Percentiles rank a stretch among this genome's conserved stretches.
Conservation (phyloP, 257 asterid species). For the Solanum corneliomulleri region DNA sequence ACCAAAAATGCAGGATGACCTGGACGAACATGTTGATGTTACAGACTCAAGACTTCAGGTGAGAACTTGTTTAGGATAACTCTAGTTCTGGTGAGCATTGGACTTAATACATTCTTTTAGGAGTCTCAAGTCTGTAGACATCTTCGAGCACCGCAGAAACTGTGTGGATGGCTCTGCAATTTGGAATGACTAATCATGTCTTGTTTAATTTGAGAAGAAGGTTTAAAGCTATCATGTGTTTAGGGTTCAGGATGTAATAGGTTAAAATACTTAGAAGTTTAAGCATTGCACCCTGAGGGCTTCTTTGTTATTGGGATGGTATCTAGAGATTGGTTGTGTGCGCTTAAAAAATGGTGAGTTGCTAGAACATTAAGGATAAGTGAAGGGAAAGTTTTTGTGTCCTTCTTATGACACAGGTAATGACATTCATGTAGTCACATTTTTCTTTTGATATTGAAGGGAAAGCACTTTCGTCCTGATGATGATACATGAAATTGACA, state of each 20-base stretch:
- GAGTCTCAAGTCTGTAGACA: not conserved
- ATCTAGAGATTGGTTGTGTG: not conserved
- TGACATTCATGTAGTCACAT: not conserved
- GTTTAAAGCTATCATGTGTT: not conserved
- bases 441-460: not conserved
- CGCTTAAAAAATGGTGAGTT: not conserved
- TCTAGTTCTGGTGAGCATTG: not conserved
- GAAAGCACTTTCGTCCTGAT: not conserved
- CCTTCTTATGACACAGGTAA: not conserved
- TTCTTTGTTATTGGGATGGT: not conserved
- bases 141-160: not conserved
- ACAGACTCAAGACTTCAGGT: slow-evolving; percentile 76
- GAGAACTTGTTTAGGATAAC: slow-evolving; percentile 1
- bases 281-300: not conserved
- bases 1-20: slow-evolving; percentile 39
- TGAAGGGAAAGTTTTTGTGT: not conserved
- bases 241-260: not conserved
- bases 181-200: not conserved
- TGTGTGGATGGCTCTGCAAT: not conserved
- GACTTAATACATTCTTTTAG: not conserved
- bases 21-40: slow-evolving; percentile 75
- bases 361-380: not conserved
- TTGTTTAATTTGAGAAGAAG: not conserved
- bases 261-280: not conserved
- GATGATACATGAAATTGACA: not conserved